phyloP scores from a whole-genome alignment of 73 alveolate species.

The Symbiodinium pilosum region DNA sequence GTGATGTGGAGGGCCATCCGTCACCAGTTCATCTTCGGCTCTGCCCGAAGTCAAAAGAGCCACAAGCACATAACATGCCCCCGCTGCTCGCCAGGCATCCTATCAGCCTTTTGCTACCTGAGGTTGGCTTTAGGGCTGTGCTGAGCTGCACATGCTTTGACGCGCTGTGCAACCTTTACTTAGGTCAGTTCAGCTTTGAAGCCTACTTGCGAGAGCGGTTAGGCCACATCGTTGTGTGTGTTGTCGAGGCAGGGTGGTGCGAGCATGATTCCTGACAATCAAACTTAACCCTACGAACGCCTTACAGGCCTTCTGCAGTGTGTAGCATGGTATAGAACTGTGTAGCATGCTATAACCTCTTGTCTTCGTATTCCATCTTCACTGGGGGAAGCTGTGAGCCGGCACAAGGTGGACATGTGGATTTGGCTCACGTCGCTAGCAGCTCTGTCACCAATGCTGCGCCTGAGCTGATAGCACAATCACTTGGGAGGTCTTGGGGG shows the following conservation, averaged over 20 bases:
- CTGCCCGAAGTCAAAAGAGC: background rate
- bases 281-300: too few species aligned
- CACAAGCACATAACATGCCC: background rate
- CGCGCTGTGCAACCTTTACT: background rate
- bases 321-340: too few species aligned
- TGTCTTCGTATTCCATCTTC: background rate
- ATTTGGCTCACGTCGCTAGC: constrained; percentile 45
- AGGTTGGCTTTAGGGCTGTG: too few species aligned
- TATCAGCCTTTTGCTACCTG: too few species aligned
- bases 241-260: constrained; percentile 21
- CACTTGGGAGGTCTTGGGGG: too few species aligned
- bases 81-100: background rate
- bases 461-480: background rate
- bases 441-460: background rate
- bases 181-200: constrained; percentile 74
- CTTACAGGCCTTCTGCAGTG: too few species aligned
- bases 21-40: constrained; percentile 76
- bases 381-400: too few species aligned
- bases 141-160: background rate
- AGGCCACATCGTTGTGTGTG: constrained; percentile 91
- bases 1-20: constrained; percentile 93
- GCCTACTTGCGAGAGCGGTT: constrained; percentile 70
- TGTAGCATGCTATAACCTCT: too few species aligned
- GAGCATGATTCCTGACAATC: too few species aligned
- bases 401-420: constrained; percentile 42